Conservation (phyloP, 2,329 filamentous ascomycete genomes). For the Leptographium flavum region DNA sequence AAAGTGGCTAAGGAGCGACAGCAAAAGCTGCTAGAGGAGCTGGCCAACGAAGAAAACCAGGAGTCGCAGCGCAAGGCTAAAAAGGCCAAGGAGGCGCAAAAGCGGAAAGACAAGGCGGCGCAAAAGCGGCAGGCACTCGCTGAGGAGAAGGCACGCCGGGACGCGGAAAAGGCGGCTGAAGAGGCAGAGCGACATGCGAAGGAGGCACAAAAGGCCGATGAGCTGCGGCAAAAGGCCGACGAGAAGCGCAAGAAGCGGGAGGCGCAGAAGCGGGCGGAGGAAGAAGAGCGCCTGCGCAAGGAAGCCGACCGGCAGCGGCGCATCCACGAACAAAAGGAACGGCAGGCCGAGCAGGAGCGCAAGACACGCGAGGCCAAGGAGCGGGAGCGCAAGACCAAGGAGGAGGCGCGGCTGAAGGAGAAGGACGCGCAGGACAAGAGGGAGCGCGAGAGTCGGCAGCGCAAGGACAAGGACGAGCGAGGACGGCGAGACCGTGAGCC, state of each 20-base stretch:
- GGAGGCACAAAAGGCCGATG: constrained; percentile 66
- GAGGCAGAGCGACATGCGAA: constrained; percentile 62
- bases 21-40: constrained; percentile 76
- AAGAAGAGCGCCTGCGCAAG: constrained; percentile 73
- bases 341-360: constrained; percentile 71
- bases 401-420: constrained; percentile 68
- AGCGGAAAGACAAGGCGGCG: constrained; percentile 85
- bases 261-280: constrained; percentile 75
- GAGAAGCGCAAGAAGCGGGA: constrained; percentile 88
- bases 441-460: constrained; percentile 44
- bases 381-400: constrained; percentile 70
- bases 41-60: constrained; percentile 69
- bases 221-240: constrained; percentile 69
- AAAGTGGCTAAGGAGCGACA: constrained; percentile 92
- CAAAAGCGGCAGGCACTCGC: constrained; percentile 78
- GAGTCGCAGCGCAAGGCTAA: constrained; percentile 76
- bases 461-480: constrained; percentile 33
- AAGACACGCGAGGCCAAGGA: constrained; percentile 70
- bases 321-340: constrained; percentile 71
- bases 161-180: constrained; percentile 80
- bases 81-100: constrained; percentile 85
- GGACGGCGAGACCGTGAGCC: constrained; percentile 37
- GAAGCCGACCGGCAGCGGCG: constrained; percentile 73
- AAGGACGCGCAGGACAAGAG: constrained; percentile 51
- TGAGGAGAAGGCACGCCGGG: constrained; percentile 79